Conservation (phyloP, 2,329 filamentous ascomycete species). For the Eutypa lata region DNA sequence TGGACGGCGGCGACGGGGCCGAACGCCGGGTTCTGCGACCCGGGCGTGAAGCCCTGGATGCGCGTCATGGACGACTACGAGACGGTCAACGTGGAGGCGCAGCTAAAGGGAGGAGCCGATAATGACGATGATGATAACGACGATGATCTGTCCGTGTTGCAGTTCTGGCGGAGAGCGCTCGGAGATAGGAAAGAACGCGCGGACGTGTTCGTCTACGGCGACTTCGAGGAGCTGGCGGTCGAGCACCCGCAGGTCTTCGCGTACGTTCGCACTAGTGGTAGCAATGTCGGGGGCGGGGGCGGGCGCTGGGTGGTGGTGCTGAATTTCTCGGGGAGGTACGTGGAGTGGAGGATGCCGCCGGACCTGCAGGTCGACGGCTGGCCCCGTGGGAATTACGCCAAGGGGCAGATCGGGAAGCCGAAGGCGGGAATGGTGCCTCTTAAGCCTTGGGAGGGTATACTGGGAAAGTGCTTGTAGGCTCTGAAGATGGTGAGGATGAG, state of each 20-base stretch:
- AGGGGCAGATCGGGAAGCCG: conserved; percentile 19
- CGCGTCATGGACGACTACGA: conserved; percentile 52
- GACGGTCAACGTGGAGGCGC: conserved; percentile 54
- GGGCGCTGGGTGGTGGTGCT: conserved; percentile 28
- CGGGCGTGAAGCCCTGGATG: conserved; percentile 56
- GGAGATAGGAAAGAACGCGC: conserved; percentile 51
- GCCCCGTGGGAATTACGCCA: conserved; percentile 19
- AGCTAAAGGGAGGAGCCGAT: conserved; percentile 36
- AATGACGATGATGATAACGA: conserved; percentile 23
- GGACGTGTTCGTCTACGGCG: conserved; percentile 60
- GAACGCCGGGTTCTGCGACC: conserved; percentile 60
- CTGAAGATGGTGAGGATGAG: background rate
- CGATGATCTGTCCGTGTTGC: conserved; percentile 45
- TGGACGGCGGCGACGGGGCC: conserved; percentile 51
- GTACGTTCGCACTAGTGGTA: conserved; percentile 21
- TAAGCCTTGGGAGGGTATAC: conserved; percentile 25
- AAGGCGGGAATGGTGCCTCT: conserved; percentile 12
- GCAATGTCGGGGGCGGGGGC: conserved; percentile 4
- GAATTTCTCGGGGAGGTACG: conserved; percentile 24
- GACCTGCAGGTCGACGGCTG: conserved; percentile 19
- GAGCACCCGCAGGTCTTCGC: conserved; percentile 20
- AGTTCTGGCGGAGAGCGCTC: conserved; percentile 60
- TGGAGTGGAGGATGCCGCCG: conserved; percentile 21
- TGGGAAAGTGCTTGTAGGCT: conserved; percentile 15
- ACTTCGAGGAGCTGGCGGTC: conserved; percentile 39